Conservation (phyloP, 805 yeast species). For the Wickerhamomyces pijperi region DNA sequence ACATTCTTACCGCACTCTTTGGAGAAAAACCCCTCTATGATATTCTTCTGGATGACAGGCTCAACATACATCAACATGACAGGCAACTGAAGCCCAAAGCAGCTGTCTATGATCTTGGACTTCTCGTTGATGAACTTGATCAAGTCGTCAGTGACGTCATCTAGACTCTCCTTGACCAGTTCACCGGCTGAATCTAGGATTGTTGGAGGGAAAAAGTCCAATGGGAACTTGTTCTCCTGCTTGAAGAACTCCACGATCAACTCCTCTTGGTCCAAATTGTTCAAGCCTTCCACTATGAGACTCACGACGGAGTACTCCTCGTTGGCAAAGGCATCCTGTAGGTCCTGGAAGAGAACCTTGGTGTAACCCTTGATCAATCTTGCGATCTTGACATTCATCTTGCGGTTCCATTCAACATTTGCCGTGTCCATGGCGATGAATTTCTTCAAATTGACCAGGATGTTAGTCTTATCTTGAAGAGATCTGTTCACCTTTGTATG, state of each 20-base stretch:
- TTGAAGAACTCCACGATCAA: slow-evolving; percentile 28
- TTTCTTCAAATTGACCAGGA: slow-evolving; percentile 10
- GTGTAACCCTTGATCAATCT: slow-evolving; percentile 9
- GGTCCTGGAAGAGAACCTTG: slow-evolving; percentile 10
- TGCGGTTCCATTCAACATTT: slow-evolving; percentile 7
- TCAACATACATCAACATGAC: slow-evolving; percentile 27
- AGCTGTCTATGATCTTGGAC: slow-evolving; percentile 24
- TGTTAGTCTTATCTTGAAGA: slow-evolving; percentile 16
- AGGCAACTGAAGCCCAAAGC: slow-evolving; percentile 29
- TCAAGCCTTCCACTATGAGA: slow-evolving; percentile 15
- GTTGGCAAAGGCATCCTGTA: slow-evolving; percentile 9
- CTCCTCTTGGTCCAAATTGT: slow-evolving; percentile 24
- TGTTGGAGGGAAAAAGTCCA: slow-evolving; percentile 19
- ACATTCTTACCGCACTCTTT: slow-evolving; percentile 17
- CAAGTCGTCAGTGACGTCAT: slow-evolving; percentile 17
- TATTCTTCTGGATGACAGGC: slow-evolving; percentile 25
- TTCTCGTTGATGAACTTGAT: slow-evolving; percentile 23
- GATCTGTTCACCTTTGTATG: slow-evolving; percentile 3
- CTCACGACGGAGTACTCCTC: slow-evolving; percentile 14
- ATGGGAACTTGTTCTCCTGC: slow-evolving; percentile 23
- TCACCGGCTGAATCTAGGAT: slow-evolving; percentile 15
- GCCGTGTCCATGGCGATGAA: slow-evolving; percentile 14
- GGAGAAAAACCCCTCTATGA: slow-evolving; percentile 17
- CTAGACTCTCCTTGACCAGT: slow-evolving; percentile 15
- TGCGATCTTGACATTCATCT: slow-evolving; percentile 4